Evolutionary conservation across 1,284 basidiomycete species (phyloP), one percentile per base, ranked within the genome.

Genomic region (Moesziomyces sp.): DNA sequence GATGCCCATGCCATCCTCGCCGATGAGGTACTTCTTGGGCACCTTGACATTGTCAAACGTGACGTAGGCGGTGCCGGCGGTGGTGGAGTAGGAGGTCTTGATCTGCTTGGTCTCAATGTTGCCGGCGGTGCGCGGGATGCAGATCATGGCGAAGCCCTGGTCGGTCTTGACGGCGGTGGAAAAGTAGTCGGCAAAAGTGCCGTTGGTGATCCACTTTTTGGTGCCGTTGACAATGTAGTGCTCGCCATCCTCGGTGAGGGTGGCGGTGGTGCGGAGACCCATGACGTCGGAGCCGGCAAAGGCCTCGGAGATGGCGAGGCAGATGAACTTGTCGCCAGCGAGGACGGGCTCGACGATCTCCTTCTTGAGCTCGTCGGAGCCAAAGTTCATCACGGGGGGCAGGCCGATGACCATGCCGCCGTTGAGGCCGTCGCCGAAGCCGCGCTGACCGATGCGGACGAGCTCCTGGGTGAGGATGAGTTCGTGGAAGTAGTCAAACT

Each of bases 221-320:
- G 82, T 83, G 46, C 82, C 82, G 62, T 83, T 81, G 63, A 83
- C 77, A 55, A 83, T 78, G 83, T 86, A 88, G 72, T 84, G 84
- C 74, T 92, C 85, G 40, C 93, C 93, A 79, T 95, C 93, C 64
- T 91, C 89, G 40, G 88, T 90, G 84, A 94, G 92, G 49, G 87
- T 89, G 10, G 95, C 95, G 5, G 89, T 91, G 10, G 92, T 94
- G 82, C 90, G 67, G 26, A 86, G 67, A 38, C 85, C 85, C 58
- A 85, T 84, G 30, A 97, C 93, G 81, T 96, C 94, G 70, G 91
- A 93, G 6, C 94, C 94, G 4, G 94, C 95, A 77, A 92, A 93
- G 0, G 95, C 93, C 84, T 93, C 91, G n/a, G 89, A 89, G 68
- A 97, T 91, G 34, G 94, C 94, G 54, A 98, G 87, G 74, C 90